Evolutionary conservation across 83 land plant species (phyloP).

Genomic region (Thuja plicata): DNA sequence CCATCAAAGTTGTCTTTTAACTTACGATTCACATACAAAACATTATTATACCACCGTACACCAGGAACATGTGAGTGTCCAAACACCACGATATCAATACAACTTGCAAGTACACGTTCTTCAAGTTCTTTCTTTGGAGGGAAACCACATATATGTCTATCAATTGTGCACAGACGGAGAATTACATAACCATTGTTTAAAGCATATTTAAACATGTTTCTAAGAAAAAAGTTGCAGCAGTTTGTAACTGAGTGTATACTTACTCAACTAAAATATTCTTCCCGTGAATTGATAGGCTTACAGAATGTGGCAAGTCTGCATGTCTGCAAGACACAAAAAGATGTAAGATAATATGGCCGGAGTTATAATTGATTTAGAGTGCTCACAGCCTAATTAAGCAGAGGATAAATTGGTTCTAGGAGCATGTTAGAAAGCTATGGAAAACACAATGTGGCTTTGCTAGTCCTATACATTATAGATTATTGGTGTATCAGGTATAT

Average conservation of each 20-base stretch:
- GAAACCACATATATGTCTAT: slow-evolving; percentile 33
- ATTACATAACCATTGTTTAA: not conserved
- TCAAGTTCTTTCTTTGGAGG: slow-evolving; percentile 27
- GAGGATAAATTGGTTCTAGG: not conserved
- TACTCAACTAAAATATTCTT: slow-evolving; percentile 21
- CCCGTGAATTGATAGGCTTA: slow-evolving; percentile 6
- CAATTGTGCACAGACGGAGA: not conserved
- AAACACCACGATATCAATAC: slow-evolving; percentile 24
- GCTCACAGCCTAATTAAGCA: not conserved
- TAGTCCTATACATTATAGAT: not conserved
- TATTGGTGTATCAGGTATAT: not conserved
- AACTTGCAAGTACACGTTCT: slow-evolving; percentile 6
- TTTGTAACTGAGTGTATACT: not conserved
- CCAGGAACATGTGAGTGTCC: slow-evolving; percentile 33
- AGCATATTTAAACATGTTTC: not conserved
- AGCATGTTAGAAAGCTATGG: not conserved
- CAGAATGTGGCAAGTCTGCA: slow-evolving; percentile 16
- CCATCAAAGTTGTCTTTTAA: not conserved
- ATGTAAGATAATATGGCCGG: not conserved
- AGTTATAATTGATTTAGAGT: not conserved
- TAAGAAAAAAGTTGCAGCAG: not conserved
- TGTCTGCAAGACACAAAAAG: slow-evolving; percentile 12
- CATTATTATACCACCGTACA: slow-evolving; percentile 20
- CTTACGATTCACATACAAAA: slow-evolving; percentile 32
- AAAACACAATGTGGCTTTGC: not conserved